Conservation (phyloP, 2,329 filamentous ascomycete species). For the Cryphonectria parasitica region DNA sequence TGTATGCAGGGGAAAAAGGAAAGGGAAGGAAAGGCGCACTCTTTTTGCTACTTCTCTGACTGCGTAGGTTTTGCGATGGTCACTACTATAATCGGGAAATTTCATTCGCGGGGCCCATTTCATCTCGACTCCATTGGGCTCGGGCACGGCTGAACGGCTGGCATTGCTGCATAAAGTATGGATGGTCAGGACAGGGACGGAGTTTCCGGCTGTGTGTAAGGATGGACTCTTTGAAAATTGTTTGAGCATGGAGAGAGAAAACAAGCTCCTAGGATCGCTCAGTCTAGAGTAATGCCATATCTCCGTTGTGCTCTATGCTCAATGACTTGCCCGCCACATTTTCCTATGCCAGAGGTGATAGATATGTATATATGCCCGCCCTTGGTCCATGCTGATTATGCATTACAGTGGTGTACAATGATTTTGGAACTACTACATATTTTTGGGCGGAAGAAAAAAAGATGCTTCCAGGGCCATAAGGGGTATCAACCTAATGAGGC, state of each 20-base stretch:
- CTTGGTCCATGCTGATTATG: conserved; percentile 22
- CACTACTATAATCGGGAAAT: conserved; percentile 5
- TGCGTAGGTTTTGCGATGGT: conserved; percentile 1
- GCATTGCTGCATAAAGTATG: conserved; percentile 19
- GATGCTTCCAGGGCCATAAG: conserved; percentile 13
- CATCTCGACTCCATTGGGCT: conserved; percentile 2
- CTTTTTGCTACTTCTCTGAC: conserved; percentile 2
- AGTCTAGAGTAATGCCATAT: conserved; percentile 18
- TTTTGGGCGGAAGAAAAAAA: conserved; percentile 5
- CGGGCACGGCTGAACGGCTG: conserved; percentile 1
- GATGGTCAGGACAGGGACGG: conserved; percentile 8
- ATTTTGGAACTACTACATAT: conserved; percentile 3
- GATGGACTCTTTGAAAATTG: conserved; percentile 1
- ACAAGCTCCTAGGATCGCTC: neutral
- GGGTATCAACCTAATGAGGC: conserved; percentile 20
- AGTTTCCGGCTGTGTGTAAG: conserved; percentile 17
- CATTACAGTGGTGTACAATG: conserved; percentile 26
- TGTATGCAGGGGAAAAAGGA: neutral
- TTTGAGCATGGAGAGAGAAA: conserved; percentile 9
- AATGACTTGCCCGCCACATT: conserved; percentile 16
- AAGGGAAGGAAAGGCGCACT: conserved; percentile 3
- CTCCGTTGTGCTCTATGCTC: conserved; percentile 11
- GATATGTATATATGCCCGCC: conserved; percentile 1
- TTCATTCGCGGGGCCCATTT: neutral
- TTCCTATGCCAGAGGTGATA: conserved; percentile 16